phyloP scores from a whole-genome alignment of 768 basidiomycete species.

The Phanerodontia chrysosporium region DNA sequence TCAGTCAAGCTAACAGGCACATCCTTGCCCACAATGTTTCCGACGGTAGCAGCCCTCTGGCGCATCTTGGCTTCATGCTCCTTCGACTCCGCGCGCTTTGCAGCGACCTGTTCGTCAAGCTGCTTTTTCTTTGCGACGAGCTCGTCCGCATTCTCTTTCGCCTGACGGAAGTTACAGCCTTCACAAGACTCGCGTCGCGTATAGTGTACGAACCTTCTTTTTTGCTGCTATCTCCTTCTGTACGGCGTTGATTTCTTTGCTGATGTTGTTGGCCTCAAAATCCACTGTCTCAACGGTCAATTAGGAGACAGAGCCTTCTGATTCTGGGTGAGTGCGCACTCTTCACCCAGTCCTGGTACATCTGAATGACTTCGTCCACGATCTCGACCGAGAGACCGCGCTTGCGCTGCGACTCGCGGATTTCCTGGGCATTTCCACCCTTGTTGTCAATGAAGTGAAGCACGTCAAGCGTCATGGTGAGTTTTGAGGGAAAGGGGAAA shows the following conservation, averaged over 20 bases:
- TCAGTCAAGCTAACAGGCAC: constrained; percentile 87
- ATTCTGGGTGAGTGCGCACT: constrained; percentile 49
- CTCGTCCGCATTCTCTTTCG: constrained; percentile 87
- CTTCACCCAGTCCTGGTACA: constrained; percentile 93
- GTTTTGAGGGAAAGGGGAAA: too few species aligned
- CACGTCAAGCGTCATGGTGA: constrained; percentile 79
- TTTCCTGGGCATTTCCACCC: constrained; percentile 88
- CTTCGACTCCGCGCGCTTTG: constrained; percentile 69
- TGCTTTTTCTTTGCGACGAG: constrained; percentile 79
- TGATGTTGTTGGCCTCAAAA: constrained; percentile 72
- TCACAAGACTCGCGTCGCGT: not conserved
- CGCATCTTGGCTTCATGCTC: constrained; percentile 79
- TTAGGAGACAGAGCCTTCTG: not conserved
- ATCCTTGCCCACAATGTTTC: constrained; percentile 87
- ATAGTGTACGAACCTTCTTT: constrained; percentile 65
- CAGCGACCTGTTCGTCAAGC: constrained; percentile 78
- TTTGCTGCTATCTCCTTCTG: constrained; percentile 94
- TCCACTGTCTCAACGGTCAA: constrained; percentile 55
- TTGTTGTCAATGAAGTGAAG: constrained; percentile 78
- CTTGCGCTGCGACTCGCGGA: constrained; percentile 89
- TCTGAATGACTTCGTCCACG: constrained; percentile 89
- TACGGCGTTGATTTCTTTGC: constrained; percentile 81
- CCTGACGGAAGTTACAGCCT: constrained; percentile 40
- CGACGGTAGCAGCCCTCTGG: constrained; percentile 74
- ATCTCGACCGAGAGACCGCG: constrained; percentile 85